Conservation (phyloP, 2,329 filamentous ascomycete species). For the Ascochyta clinopodiicola region DNA sequence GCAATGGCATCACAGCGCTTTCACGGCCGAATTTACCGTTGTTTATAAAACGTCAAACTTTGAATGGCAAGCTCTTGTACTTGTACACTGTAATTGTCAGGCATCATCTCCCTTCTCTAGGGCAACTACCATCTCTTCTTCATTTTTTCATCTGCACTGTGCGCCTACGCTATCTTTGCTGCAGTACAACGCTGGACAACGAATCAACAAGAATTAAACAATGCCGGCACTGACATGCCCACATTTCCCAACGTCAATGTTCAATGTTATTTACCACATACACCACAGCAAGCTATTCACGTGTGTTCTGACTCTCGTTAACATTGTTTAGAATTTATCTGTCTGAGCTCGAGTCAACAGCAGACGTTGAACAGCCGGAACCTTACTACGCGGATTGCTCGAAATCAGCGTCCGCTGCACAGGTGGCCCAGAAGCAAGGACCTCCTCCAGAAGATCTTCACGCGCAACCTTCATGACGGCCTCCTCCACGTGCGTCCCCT, state of each 20-base stretch:
- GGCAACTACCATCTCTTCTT: not conserved
- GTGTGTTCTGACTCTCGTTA: too few species aligned
- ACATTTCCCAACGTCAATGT: too few species aligned
- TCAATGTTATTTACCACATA: too few species aligned
- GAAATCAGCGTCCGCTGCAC: not conserved
- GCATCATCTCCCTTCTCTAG: conserved; percentile 19
- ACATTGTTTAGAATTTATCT: too few species aligned
- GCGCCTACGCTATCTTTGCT: too few species aligned
- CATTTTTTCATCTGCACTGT: not conserved
- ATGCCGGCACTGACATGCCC: too few species aligned
- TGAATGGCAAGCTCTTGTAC: conserved; percentile 22
- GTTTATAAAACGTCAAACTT: conserved; percentile 12
- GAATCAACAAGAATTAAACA: too few species aligned
- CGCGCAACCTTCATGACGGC: not conserved
- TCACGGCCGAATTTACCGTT: conserved; percentile 5
- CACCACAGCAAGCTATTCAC: too few species aligned
- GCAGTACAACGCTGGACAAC: too few species aligned
- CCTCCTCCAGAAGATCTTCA: not conserved
- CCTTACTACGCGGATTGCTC: not conserved
- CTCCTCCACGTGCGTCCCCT: not conserved
- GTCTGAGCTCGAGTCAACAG: not conserved
- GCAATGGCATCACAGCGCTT: conserved; percentile 10
- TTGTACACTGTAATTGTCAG: conserved; percentile 22
- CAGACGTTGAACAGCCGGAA: not conserved
- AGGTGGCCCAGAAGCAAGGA: not conserved